Conservation (phyloP, 306 rosid species). For the Morella rubra region DNA sequence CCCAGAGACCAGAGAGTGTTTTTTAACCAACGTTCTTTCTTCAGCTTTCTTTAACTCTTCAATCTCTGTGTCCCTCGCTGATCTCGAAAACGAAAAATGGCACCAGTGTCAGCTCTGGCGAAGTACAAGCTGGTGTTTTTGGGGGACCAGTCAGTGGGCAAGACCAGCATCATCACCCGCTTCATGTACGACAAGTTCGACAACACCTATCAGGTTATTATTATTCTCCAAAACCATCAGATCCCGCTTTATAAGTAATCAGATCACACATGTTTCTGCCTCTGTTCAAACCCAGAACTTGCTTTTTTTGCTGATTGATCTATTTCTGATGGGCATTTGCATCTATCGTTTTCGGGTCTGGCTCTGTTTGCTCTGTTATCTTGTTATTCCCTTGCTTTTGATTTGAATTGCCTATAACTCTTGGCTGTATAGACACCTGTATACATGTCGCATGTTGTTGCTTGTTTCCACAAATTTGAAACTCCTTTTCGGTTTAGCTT, state of each 20-base stretch:
- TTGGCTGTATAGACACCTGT: neutral
- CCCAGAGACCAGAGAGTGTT: neutral
- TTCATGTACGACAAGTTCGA: conserved; percentile 69
- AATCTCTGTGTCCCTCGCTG: neutral
- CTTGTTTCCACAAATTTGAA: neutral
- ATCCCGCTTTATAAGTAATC: conserved; percentile 25
- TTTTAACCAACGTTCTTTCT: neutral
- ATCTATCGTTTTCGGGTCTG: neutral
- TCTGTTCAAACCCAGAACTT: neutral
- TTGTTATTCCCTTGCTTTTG: neutral
- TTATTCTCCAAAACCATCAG: conserved; percentile 11
- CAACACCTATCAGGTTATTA: conserved; percentile 56
- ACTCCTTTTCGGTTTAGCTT: too few species aligned
- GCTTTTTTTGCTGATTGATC: neutral
- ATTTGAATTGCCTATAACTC: neutral
- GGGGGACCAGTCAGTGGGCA: conserved; percentile 65
- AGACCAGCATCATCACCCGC: conserved; percentile 66
- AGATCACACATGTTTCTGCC: neutral
- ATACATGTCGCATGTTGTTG: neutral
- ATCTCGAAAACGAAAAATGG: conserved; percentile 30
- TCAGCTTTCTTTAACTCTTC: too few species aligned
- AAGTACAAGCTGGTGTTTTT: conserved; percentile 61
- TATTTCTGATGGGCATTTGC: neutral
- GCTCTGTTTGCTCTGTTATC: neutral
- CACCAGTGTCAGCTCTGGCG: conserved; percentile 61